A percentile compares a stretch with the other conserved stretches of the same genome.
phyloP scores from a whole-genome alignment of 2,329 filamentous ascomycete genomes.

The Phoma herbarum region DNA sequence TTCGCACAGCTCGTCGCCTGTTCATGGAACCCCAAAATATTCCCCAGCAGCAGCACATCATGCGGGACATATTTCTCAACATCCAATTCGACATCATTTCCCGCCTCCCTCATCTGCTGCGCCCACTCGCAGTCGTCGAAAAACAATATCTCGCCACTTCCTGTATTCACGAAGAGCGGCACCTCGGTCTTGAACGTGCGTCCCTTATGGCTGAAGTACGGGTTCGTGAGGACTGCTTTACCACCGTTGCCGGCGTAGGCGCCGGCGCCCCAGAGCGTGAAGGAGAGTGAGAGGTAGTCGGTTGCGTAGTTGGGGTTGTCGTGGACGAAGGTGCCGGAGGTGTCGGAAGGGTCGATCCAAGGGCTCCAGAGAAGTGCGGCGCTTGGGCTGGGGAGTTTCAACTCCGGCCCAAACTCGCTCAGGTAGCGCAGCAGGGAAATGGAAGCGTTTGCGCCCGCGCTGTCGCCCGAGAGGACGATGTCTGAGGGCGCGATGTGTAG shows the following conservation, averaged over 20 bases:
- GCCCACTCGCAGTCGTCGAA: conserved; percentile 52
- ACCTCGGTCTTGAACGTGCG: conserved; percentile 52
- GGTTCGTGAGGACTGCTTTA: conserved; percentile 22
- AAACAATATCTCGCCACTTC: conserved; percentile 55
- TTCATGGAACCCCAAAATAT: conserved; percentile 54
- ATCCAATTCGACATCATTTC: conserved; percentile 55
- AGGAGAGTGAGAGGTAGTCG: conserved; percentile 54
- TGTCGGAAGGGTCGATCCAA: conserved; percentile 52
- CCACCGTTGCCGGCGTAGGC: conserved; percentile 44
- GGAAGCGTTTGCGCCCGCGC: conserved; percentile 59
- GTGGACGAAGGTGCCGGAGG: conserved; percentile 34
- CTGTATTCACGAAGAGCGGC: conserved; percentile 55
- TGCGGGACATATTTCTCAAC: conserved; percentile 55
- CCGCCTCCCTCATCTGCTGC: conserved; percentile 49
- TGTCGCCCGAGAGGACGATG: conserved; percentile 60
- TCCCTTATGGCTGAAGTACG: conserved; percentile 53
- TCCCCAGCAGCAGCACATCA: conserved; percentile 57
- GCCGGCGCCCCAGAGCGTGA: conserved; percentile 55
- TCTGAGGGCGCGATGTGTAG: conserved; percentile 51
- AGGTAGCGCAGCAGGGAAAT: conserved; percentile 60
- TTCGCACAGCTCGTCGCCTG: conserved; percentile 47
- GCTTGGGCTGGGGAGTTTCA: conserved; percentile 47
- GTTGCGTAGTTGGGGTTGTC: conserved; percentile 47
- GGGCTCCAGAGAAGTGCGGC: conserved; percentile 57
- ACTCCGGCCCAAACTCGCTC: conserved; percentile 48